Evolutionary conservation across 768 basidiomycete genomes (phyloP).

Genomic region (Auriscalpium vulgare): DNA sequence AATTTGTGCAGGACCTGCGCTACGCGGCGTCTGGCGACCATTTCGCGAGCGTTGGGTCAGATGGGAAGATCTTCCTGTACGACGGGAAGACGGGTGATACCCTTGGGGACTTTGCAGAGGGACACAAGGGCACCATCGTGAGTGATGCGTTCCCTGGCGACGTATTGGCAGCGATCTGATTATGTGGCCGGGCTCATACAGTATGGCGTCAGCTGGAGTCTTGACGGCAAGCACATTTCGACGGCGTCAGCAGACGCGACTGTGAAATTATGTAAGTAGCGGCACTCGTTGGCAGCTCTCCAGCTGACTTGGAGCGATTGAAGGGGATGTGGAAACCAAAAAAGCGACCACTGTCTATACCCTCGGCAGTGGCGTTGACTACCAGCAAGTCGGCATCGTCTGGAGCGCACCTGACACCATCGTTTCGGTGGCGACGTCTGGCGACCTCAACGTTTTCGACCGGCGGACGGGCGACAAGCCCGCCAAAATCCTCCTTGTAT

Average conservation of each 20-base stretch:
- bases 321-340: constrained; percentile 76
- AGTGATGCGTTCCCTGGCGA: constrained; percentile 21
- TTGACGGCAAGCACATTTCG: constrained; percentile 61
- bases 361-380: constrained; percentile 60
- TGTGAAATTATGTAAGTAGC: constrained; percentile 67
- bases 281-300: neutral
- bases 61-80: constrained; percentile 81
- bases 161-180: neutral
- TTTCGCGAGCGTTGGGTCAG: constrained; percentile 86
- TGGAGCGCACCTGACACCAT: constrained; percentile 69
- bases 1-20: constrained; percentile 87
- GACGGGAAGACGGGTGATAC: constrained; percentile 86
- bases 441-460: constrained; percentile 79
- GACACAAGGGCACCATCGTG: constrained; percentile 73
- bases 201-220: constrained; percentile 78
- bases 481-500: constrained; percentile 52
- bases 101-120: constrained; percentile 57
- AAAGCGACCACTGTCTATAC: constrained; percentile 64
- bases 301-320: neutral
- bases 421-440: constrained; percentile 77
- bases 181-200: constrained; percentile 16
- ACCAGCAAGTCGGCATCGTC: constrained; percentile 86
- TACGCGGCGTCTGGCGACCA: constrained; percentile 75
- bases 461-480: constrained; percentile 55
- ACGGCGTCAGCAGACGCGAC: constrained; percentile 84